Conservation (phyloP, 768 basidiomycete species). For the Leccinum arenicola region DNA sequence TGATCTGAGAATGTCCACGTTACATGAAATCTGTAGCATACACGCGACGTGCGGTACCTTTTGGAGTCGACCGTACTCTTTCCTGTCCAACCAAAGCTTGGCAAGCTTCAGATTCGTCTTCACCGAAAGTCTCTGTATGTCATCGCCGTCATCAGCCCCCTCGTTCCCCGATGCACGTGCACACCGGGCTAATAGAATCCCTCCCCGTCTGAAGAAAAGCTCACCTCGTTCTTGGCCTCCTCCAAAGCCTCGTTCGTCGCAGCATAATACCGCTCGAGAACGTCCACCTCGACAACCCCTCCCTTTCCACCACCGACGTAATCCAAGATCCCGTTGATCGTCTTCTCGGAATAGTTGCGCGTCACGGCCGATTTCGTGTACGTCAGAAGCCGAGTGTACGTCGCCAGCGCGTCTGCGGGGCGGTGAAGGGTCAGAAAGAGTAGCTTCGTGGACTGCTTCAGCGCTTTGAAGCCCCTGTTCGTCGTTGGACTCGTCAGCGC, state of each 20-base stretch:
- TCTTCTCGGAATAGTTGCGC: constrained; percentile 95
- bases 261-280: constrained; percentile 94
- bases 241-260: constrained; percentile 85
- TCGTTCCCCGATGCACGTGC: background rate
- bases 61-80: constrained; percentile 81
- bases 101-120: constrained; percentile 98
- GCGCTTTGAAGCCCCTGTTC: constrained; percentile 70
- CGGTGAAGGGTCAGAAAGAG: constrained; percentile 77
- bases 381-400: constrained; percentile 81
- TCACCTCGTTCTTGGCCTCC: constrained; percentile 94
- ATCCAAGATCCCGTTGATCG: constrained; percentile 97
- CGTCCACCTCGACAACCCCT: constrained; percentile 74
- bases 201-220: constrained; percentile 11
- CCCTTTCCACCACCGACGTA: constrained; percentile 92
- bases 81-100: constrained; percentile 94
- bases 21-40: background rate
- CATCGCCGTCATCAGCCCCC: background rate
- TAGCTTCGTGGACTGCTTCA: constrained; percentile 93
- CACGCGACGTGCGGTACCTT: constrained; percentile 48
- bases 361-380: constrained; percentile 97
- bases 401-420: constrained; percentile 80
- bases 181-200: background rate
- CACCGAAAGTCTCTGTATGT: constrained; percentile 74
- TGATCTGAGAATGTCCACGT: constrained; percentile 45
- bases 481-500: background rate